Evolutionary conservation across 2,329 filamentous ascomycete genomes (phyloP).

Genomic region (Kalaharituber pfeilii): DNA sequence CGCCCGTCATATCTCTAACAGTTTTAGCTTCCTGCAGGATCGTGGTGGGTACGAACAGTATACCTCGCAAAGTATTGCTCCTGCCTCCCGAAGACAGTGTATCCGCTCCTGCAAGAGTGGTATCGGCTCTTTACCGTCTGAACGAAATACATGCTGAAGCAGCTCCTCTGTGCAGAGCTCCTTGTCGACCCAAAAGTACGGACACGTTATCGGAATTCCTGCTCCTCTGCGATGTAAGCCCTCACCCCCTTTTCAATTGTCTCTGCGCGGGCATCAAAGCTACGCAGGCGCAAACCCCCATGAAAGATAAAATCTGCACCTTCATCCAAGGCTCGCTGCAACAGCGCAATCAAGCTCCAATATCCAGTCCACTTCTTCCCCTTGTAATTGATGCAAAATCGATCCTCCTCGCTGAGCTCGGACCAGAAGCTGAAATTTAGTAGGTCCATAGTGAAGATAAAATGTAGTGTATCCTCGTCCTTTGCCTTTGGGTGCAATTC

Average conservation of each 20-base stretch:
- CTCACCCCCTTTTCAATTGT: not conserved
- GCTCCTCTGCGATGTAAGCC: slow-evolving; percentile 2
- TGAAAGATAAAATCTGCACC: slow-evolving; percentile 31
- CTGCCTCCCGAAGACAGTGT: slow-evolving; percentile 64
- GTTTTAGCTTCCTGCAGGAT: slow-evolving; percentile 5
- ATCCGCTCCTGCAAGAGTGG: slow-evolving; percentile 66
- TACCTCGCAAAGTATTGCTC: slow-evolving; percentile 61
- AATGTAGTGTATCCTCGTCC: slow-evolving; percentile 63
- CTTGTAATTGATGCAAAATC: slow-evolving; percentile 68
- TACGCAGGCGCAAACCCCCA: not conserved
- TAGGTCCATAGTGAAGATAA: slow-evolving; percentile 94
- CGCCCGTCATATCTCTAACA: slow-evolving; percentile 55
- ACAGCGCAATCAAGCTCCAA: slow-evolving; percentile 74
- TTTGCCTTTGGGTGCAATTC: slow-evolving; percentile 74
- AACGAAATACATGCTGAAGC: slow-evolving; percentile 64
- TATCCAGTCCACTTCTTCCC: slow-evolving; percentile 82
- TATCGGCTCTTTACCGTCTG: slow-evolving; percentile 69
- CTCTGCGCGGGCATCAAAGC: too few relatives aligned
- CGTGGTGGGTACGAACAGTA: slow-evolving; percentile 11
- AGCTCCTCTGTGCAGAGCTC: slow-evolving; percentile 57
- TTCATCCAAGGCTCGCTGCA: slow-evolving; percentile 79
- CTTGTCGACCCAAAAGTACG: slow-evolving; percentile 69
- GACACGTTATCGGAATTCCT: slow-evolving; percentile 77
- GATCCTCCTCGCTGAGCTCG: slow-evolving; percentile 46
- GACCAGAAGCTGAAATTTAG: slow-evolving; percentile 98